Evolutionary conservation across 2,329 filamentous ascomycete genomes (phyloP).

Genomic region (Aspergillus carbonarius): DNA sequence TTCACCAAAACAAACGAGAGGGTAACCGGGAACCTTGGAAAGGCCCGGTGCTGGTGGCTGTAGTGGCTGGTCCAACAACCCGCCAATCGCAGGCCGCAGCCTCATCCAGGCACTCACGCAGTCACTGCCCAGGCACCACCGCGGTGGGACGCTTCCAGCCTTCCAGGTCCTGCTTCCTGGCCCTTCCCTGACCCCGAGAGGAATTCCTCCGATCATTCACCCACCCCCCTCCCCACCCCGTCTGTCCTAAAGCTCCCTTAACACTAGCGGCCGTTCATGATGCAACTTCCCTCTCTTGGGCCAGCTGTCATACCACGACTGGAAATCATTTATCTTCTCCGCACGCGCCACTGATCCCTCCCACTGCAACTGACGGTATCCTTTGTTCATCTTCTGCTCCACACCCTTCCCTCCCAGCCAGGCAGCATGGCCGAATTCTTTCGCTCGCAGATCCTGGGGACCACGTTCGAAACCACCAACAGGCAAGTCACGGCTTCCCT

Average conservation of each 20-base stretch:
- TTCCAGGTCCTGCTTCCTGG: too few species aligned
- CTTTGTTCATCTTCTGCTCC: neutral
- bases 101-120: neutral
- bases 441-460: constrained; percentile 97
- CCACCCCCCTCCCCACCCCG: neutral
- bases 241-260: neutral
- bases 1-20: too few species aligned
- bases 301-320: neutral
- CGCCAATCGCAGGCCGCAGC: neutral
- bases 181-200: too few species aligned
- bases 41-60: neutral
- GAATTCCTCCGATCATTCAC: neutral
- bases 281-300: neutral
- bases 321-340: neutral
- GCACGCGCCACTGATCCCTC: neutral
- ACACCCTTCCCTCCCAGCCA: neutral
- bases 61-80: neutral
- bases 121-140: neutral
- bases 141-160: neutral
- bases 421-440: constrained; percentile 95
- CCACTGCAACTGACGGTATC: neutral
- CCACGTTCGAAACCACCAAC: constrained; percentile 98
- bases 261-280: neutral
- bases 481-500: constrained; percentile 50
- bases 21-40: neutral